Base-by-base conservation (phyloP, 768 basidiomycete species). In the Mrakia gelida region DNA sequence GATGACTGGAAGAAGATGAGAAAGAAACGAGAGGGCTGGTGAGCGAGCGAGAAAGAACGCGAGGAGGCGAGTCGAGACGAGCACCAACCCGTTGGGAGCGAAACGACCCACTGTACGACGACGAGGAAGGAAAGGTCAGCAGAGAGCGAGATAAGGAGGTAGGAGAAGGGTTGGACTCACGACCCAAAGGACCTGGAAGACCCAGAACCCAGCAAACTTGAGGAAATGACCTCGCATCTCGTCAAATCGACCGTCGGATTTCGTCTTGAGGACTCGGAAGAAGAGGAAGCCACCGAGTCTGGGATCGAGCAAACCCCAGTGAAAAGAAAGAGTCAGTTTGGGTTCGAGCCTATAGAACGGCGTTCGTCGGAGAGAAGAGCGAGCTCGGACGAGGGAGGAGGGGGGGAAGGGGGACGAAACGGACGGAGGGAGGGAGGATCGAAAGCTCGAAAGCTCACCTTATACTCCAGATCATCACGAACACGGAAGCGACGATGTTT, bases 381-480 rank as follows among this genome's bases (percentile, higher is more conserved):
- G 9, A 45, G 38, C 8, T 38, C 8, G 38, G 8, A 38, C 9
- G 45, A 45, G 11, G 15, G 45, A 45, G 45, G 41, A 43, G n/a
- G n/a, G 45, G 15, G 45, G 11, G 45, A 3, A 45, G 11, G 7
- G 45, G 11, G 11, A 45, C 45, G 11, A 45, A 45, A 45, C 7
- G 45, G 23, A 54, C 52, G 52, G 13, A 54, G 23, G 52, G 52
- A 54, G 13, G 23, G 45, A 59, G 2, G 59, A 59, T 13, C 13
- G 59, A 26, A 28, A n/a, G 21, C 11, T 56, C 45, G 8, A 73
- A 73, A 63, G 65, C 88, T 88, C 26, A 91, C 49, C 90, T 84
- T 18, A 86, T 82, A 0, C 90, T 88, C 91, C 91, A 92, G 11
- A 89, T 78, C 89, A 91, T 90, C 34, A 90, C 87, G n/a, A 91